Evolutionary conservation across 2,329 filamentous ascomycete genomes (phyloP).

Genomic region (Fonsecaea multimorphosa): DNA sequence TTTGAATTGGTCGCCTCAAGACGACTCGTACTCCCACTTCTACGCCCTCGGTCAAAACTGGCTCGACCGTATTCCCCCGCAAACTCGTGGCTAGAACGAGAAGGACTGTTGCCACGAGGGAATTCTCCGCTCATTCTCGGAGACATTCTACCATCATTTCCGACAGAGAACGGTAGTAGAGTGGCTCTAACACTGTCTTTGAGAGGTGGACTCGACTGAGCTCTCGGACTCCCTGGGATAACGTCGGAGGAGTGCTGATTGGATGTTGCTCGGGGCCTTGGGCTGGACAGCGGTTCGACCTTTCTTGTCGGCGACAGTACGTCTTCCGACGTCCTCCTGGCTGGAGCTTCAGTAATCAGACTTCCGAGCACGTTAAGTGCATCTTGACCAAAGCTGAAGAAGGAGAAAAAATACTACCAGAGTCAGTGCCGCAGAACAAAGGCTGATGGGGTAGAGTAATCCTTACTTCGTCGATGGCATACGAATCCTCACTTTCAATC

Average conservation of each 20-base stretch:
- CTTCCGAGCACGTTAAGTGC: constrained; percentile 78
- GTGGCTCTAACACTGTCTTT: constrained; percentile 68
- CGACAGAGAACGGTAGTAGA: constrained; percentile 60
- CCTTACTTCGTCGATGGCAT: constrained; percentile 86
- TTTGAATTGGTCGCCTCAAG: constrained; percentile 59
- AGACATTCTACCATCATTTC: constrained; percentile 53
- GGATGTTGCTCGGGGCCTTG: constrained; percentile 16
- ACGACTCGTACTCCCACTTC: constrained; percentile 68
- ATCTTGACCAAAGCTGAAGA: constrained; percentile 84
- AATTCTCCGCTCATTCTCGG: constrained; percentile 53
- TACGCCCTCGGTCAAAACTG: constrained; percentile 50
- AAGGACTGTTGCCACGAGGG: constrained; percentile 46
- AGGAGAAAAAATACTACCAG: constrained; percentile 88
- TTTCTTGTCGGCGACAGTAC: constrained; percentile 38
- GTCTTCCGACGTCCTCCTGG: constrained; percentile 49
- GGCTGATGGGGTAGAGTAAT: background rate
- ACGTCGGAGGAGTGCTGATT: constrained; percentile 26
- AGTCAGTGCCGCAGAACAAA: constrained; percentile 20
- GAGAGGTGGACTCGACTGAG: constrained; percentile 42
- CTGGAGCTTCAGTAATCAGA: constrained; percentile 69
- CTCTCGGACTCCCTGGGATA: constrained; percentile 24
- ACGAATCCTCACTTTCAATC: constrained; percentile 91
- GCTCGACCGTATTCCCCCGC: constrained; percentile 40
- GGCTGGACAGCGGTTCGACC: constrained; percentile 22
- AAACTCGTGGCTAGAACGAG: constrained; percentile 44